These are phyloP conservation scores for Mycena indigotica DNA, from an alignment of 768 basidiomycete species.

Conservation along the genomic window DNA sequence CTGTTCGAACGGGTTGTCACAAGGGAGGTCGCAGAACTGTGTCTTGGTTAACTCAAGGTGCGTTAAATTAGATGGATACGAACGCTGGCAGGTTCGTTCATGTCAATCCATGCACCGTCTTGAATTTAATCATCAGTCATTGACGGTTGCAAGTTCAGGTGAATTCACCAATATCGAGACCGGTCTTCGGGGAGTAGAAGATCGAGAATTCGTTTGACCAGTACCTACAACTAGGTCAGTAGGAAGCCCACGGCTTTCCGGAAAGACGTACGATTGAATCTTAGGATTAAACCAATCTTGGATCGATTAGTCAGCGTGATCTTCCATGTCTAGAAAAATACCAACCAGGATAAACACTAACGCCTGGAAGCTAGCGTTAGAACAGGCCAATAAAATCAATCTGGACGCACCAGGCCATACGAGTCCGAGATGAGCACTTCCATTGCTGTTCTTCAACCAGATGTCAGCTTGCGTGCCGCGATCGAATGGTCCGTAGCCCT, in stretches of 20 bases:
- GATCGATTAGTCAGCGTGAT: background rate
- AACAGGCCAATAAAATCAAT: constrained; percentile 1
- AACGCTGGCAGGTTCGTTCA: constrained; percentile 75
- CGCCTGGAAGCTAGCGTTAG: constrained; percentile 37
- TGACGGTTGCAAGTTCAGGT: constrained; percentile 61
- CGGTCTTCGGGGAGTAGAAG: constrained; percentile 56
- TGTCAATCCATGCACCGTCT: constrained; percentile 73
- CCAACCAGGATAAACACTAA: constrained; percentile 58
- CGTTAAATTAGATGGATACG: constrained; percentile 17
- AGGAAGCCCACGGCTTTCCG: background rate
- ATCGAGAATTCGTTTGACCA: constrained; percentile 64
- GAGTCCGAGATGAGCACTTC: constrained; percentile 55
- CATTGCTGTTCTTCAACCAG: constrained; percentile 65
- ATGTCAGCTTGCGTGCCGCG: constrained; percentile 55
- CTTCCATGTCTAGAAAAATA: too few species aligned
- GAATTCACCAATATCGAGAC: constrained; percentile 66
- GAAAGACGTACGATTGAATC: constrained; percentile 45
- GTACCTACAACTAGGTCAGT: constrained; percentile 38
- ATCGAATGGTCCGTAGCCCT: constrained; percentile 55
- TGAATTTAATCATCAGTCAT: background rate
- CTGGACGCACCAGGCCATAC: constrained; percentile 61
- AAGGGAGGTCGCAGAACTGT: constrained; percentile 67
- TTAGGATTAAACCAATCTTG: constrained; percentile 64
- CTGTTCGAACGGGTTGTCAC: constrained; percentile 60
- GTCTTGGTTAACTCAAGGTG: background rate